Conservation (phyloP, 139 green algal species). For the Picochlorum sp. region DNA sequence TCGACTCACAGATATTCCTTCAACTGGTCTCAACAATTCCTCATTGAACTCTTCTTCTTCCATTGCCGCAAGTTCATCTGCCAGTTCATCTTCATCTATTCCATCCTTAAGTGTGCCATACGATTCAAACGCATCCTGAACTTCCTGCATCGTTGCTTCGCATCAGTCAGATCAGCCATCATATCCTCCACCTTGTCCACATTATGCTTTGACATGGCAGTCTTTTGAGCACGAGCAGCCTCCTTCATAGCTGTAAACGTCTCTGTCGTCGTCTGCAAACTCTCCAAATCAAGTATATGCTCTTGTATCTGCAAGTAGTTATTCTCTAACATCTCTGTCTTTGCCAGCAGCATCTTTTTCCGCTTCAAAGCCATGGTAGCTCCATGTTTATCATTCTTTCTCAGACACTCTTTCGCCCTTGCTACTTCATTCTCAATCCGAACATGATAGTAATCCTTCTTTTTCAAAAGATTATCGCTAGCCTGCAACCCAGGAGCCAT, state of each 20-base stretch:
- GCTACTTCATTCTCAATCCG: conserved; percentile 8
- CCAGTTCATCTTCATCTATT: conserved; percentile 73
- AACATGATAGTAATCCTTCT: background rate
- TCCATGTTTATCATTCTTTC: conserved; percentile 14
- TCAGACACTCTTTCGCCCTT: conserved; percentile 6
- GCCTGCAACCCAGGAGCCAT: too few relatives aligned
- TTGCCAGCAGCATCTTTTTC: conserved; percentile 88
- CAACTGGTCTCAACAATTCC: conserved; percentile 8
- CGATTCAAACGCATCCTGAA: conserved; percentile 79
- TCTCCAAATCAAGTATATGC: conserved; percentile 90
- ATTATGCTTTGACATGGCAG: conserved; percentile 76
- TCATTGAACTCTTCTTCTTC: conserved; percentile 20
- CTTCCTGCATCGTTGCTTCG: conserved; percentile 82
- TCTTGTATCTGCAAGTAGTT: conserved; percentile 86
- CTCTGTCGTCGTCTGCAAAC: conserved; percentile 59
- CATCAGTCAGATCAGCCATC: conserved; percentile 92
- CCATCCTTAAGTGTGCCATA: conserved; percentile 60
- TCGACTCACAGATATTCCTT: background rate
- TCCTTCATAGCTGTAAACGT: conserved; percentile 61
- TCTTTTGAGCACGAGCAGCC: conserved; percentile 66
- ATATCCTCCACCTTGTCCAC: conserved; percentile 90
- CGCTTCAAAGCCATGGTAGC: conserved; percentile 84
- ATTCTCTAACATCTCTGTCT: conserved; percentile 78
- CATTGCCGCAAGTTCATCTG: conserved; percentile 45
- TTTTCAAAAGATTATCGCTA: too few relatives aligned